These are phyloP conservation scores for Xylaria sp. DNA, from an alignment of 2,329 filamentous ascomycete species.

Conservation along the genomic window DNA sequence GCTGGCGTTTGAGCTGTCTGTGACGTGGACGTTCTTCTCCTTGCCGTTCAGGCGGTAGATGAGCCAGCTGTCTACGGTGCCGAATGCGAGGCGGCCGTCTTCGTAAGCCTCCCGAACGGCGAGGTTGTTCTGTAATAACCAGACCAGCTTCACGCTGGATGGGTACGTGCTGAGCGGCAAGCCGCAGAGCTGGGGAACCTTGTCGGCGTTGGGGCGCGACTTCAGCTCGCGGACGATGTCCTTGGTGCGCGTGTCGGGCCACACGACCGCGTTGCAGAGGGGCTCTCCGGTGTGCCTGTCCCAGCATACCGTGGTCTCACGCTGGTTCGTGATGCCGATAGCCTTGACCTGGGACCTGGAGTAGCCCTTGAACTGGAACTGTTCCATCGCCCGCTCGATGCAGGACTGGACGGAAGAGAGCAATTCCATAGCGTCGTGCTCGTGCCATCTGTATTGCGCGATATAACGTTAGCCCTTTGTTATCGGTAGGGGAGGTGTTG, in stretches of 20 bases:
- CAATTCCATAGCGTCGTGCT: conserved; percentile 81
- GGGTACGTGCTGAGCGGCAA: conserved; percentile 87
- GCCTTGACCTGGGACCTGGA: conserved; percentile 69
- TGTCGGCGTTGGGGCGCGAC: conserved; percentile 65
- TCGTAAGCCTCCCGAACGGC: conserved; percentile 76
- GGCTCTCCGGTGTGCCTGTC: conserved; percentile 79
- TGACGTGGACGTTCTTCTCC: conserved; percentile 70
- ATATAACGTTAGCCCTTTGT: conserved; percentile 14
- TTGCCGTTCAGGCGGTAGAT: conserved; percentile 80
- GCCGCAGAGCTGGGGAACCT: conserved; percentile 72
- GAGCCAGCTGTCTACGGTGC: conserved; percentile 87
- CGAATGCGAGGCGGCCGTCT: conserved; percentile 75
- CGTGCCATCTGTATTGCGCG: conserved; percentile 70
- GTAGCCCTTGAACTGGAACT: conserved; percentile 73
- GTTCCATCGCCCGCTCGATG: conserved; percentile 73
- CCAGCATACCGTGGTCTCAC: conserved; percentile 87
- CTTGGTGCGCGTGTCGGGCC: conserved; percentile 83
- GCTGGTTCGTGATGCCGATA: conserved; percentile 87
- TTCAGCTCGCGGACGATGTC: conserved; percentile 76
- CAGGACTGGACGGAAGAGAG: conserved; percentile 75
- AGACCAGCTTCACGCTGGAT: conserved; percentile 81
- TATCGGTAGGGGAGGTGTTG: conserved; percentile 1
- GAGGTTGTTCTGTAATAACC: conserved; percentile 75
- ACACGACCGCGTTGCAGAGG: conserved; percentile 83
- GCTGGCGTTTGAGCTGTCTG: conserved; percentile 85